Percentiles rank a stretch among this genome's conserved stretches.
Evolutionary conservation across 2,329 filamentous ascomycete species (phyloP).

Genomic region (Aureobasidium sp.): DNA sequence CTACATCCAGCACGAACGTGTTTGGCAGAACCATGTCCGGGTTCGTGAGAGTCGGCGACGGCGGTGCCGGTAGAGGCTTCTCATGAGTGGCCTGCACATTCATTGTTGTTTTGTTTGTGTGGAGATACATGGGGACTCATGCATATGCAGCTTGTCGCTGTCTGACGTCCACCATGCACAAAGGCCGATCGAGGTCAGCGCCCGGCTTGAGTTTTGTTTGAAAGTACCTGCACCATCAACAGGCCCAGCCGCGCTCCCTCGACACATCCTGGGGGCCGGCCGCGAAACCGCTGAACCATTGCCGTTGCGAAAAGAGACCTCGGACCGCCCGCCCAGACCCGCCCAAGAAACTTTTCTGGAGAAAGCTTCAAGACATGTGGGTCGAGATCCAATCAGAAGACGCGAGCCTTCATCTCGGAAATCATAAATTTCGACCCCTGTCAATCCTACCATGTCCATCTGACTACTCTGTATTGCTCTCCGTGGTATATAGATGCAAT

Average conservation of each 20-base stretch:
- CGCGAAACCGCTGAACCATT: neutral
- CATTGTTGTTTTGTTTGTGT: constrained; percentile 13
- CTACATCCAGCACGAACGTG: constrained; percentile 17
- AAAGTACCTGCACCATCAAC: neutral
- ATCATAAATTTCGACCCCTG: neutral
- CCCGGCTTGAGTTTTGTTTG: neutral
- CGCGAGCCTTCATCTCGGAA: neutral
- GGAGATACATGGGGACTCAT: neutral
- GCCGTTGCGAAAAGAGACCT: neutral
- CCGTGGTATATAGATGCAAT: neutral
- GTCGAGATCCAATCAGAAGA: neutral
- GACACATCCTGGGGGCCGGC: neutral
- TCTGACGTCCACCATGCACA: neutral
- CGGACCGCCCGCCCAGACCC: neutral
- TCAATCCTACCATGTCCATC: neutral
- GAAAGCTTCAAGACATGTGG: neutral
- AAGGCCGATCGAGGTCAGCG: neutral
- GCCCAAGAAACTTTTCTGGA: neutral
- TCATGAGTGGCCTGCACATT: neutral
- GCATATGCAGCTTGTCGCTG: constrained; percentile 4
- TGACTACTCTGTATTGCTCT: neutral
- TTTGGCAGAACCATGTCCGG: constrained; percentile 90
- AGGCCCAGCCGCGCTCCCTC: neutral
- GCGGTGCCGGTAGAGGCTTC: constrained; percentile 37
- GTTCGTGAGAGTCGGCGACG: constrained; percentile 80